Evolutionary conservation across 1,284 basidiomycete genomes (phyloP), one percentile per base, ranked within the genome.

Genomic region (Ceratobasidium papillatum): DNA sequence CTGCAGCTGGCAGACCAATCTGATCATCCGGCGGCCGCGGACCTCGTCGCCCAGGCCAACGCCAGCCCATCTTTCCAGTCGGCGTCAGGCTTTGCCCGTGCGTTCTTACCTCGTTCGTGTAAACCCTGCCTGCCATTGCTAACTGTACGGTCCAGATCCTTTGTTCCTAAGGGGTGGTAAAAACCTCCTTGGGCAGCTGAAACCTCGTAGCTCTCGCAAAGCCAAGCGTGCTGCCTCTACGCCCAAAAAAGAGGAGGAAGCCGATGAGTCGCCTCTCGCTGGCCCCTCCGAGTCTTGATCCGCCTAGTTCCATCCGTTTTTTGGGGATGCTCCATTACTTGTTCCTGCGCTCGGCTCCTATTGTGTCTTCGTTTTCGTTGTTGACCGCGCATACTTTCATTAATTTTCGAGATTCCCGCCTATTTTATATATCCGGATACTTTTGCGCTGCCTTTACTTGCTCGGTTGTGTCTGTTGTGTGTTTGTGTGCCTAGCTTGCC

Each of bases 111-210:
- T 71, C 5, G 11, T 69, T 47, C 25, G 54, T 17, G n/a, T 30
- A 27, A 56, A 17, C 38, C 66, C 27, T 41, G n/a, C 66, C 27
- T 41, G 36, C 14, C 27, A 36, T 69, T 30, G 66, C 66, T 69
- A 25, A 69, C 19, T 8, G 14, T 43, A 8, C 27, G 1, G 3
- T 38, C 3, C 38, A 69, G 66, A 69, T 69, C 66, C 66, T 58
- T 69, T 69, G 66, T 69, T 69, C 52, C 27, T 69, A 25, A 75
- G 77, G 22, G 76, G 68, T n/a, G 76, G 75, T 17, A 76, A 75
- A 34, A 76, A 78, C 43, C 69, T 78, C 27, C 66, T 78, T 45
- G 73, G 69, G 49, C 54, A 75, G 32, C 73, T 78, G 45, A 77
- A 77, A 61, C 77, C 77, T 27, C 56, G 64, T 25, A 74, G 65